phyloP scores from a whole-genome alignment of 140 eudicot species.

The Anethum foeniculum region DNA sequence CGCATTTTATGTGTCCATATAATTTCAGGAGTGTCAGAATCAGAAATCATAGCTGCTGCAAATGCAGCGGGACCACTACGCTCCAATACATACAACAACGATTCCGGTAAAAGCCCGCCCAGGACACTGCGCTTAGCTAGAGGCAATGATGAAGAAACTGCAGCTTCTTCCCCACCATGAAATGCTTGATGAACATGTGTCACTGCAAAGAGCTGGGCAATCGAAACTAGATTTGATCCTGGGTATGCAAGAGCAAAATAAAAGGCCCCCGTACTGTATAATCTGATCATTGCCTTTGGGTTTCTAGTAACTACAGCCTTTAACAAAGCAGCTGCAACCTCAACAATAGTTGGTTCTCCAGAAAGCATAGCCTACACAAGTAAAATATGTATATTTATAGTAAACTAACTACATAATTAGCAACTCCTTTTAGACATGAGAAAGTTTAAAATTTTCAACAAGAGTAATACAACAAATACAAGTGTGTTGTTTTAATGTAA shows the following conservation, averaged over 20 bases:
- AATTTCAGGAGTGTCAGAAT: constrained; percentile 97
- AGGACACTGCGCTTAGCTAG: constrained; percentile 93
- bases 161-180: constrained; percentile 99
- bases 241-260: constrained; percentile 98
- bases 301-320: constrained; percentile 91
- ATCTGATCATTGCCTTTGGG: constrained; percentile 93
- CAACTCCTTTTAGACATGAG: not conserved
- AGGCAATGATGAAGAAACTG: constrained; percentile 92
- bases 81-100: constrained; percentile 91
- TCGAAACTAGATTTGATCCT: constrained; percentile 86
- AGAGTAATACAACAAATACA: not conserved
- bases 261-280: constrained; percentile 88
- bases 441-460: not conserved
- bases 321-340: constrained; percentile 89
- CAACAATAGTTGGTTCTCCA: constrained; percentile 91
- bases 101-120: constrained; percentile 96
- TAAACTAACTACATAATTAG: not conserved
- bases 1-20: constrained; percentile 99
- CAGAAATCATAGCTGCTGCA: constrained; percentile 99
- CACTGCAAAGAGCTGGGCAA: constrained; percentile 74
- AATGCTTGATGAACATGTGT: constrained; percentile 97
- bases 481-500: not conserved
- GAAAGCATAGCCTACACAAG: constrained; percentile 80
- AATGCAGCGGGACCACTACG: constrained; percentile 95
- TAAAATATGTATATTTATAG: not conserved